phyloP scores from a whole-genome alignment of 2,329 filamentous ascomycete species.

The Uncinocarpus reesii region DNA sequence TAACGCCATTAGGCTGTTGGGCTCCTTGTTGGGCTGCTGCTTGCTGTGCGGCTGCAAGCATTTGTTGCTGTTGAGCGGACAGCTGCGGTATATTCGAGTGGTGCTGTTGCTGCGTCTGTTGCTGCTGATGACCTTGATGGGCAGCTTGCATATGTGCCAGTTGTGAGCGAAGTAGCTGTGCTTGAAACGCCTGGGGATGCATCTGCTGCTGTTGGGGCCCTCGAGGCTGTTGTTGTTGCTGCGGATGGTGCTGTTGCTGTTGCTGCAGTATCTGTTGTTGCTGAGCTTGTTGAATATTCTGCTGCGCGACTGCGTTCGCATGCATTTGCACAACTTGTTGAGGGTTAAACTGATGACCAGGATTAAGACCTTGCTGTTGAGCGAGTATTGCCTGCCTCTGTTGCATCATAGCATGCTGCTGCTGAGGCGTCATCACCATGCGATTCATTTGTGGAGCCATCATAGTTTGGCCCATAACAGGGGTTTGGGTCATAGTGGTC shows the following conservation, averaged over 20 bases:
- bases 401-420: slow-evolving; percentile 24
- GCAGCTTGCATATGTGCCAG: slow-evolving; percentile 31
- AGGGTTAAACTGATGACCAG: slow-evolving; percentile 19
- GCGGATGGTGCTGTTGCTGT: slow-evolving; percentile 15
- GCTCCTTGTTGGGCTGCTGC: slow-evolving; percentile 22
- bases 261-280: slow-evolving; percentile 23
- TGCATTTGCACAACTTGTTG: slow-evolving; percentile 19
- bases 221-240: slow-evolving; percentile 1
- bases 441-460: slow-evolving; percentile 34
- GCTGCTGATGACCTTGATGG: slow-evolving; percentile 22
- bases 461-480: slow-evolving; percentile 37
- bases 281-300: slow-evolving; percentile 24
- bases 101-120: slow-evolving; percentile 20
- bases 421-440: slow-evolving; percentile 32
- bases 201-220: slow-evolving; percentile 17
- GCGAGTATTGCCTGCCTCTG: slow-evolving; percentile 28
- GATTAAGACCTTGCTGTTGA: slow-evolving; percentile 20
- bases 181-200: slow-evolving; percentile 26
- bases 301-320: slow-evolving; percentile 14
- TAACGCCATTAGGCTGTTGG: slow-evolving; percentile 1
- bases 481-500: slow-evolving; percentile 35
- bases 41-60: slow-evolving; percentile 31
- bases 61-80: slow-evolving; percentile 26
- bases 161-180: slow-evolving; percentile 31
- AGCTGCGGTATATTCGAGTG: slow-evolving; percentile 25